Percentiles rank a stretch among this genome's conserved stretches.
Evolutionary conservation across 2,329 filamentous ascomycete species (phyloP).

Genomic region (Hypomyces perniciosus): DNA sequence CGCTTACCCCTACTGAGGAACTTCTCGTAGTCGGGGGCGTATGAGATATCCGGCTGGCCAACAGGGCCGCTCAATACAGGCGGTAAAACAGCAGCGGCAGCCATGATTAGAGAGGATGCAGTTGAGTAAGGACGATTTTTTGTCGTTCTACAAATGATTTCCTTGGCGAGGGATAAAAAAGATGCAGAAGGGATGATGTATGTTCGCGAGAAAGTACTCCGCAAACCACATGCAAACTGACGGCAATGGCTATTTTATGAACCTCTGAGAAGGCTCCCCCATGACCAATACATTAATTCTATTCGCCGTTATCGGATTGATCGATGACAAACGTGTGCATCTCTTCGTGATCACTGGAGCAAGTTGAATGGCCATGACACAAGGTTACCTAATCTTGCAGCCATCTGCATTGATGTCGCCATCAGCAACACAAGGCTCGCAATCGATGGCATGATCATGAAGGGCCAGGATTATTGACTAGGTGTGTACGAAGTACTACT

Average conservation of each 20-base stretch:
- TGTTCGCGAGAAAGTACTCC: neutral
- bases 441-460: constrained; percentile 5
- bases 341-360: constrained; percentile 2
- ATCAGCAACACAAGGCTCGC: constrained; percentile 5
- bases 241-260: no score
- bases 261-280: no score
- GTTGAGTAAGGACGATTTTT: constrained; percentile 32
- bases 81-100: constrained; percentile 36
- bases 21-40: constrained; percentile 48
- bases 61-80: constrained; percentile 23
- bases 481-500: no score
- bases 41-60: constrained; percentile 54
- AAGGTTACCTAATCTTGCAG: constrained; percentile 7
- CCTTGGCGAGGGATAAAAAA: no score
- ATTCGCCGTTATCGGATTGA: neutral
- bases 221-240: no score
- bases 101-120: constrained; percentile 23
- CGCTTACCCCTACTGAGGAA: constrained; percentile 45
- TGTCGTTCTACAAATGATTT: neutral
- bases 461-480: no score
- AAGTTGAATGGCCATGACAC: neutral
- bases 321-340: neutral
- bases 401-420: constrained; percentile 9
- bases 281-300: neutral
- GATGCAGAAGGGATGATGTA: neutral